These are phyloP conservation scores for Bolboschoenus planiculmis DNA, from an alignment of 176 grass and related monocot species.

Conservation along the genomic window DNA sequence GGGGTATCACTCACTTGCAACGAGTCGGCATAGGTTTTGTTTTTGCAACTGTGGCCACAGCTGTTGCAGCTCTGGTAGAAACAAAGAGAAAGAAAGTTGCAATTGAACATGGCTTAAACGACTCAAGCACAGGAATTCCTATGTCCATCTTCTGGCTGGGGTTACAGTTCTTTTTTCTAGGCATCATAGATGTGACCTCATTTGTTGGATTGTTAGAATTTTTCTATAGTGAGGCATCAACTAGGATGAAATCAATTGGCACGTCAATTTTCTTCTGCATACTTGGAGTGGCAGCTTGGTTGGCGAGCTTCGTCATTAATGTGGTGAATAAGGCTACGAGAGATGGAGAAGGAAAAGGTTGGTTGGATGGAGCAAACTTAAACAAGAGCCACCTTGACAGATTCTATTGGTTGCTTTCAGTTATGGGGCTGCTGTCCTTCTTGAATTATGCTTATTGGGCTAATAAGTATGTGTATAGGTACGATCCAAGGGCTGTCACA, in stretches of 20 bases:
- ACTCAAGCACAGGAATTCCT: not conserved
- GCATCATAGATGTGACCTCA: conserved; percentile 53
- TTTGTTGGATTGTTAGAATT: conserved; percentile 70
- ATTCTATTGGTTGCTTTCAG: conserved; percentile 62
- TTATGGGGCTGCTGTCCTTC: conserved; percentile 33
- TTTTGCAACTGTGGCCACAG: conserved; percentile 25
- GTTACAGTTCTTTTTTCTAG: conserved; percentile 57
- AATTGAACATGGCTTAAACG: not conserved
- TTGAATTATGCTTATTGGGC: conserved; percentile 37
- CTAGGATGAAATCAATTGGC: conserved; percentile 57
- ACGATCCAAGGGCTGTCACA: conserved; percentile 4
- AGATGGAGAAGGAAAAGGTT: conserved; percentile 10
- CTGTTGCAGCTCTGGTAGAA: conserved; percentile 42
- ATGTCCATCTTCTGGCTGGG: conserved; percentile 65
- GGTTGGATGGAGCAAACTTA: conserved; percentile 38
- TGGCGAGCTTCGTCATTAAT: conserved; percentile 43
- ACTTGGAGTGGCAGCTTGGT: conserved; percentile 46
- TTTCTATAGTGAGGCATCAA: conserved; percentile 64
- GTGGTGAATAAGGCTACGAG: conserved; percentile 39
- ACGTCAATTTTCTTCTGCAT: conserved; percentile 49
- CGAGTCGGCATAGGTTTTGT: conserved; percentile 46
- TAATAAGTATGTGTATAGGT: conserved; percentile 38
- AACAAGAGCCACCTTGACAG: conserved; percentile 40
- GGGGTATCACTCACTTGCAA: conserved; percentile 51
- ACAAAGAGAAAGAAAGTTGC: conserved; percentile 24